Conservation (phyloP, 139 green algal species). For the Coelastrella sp. region DNA sequence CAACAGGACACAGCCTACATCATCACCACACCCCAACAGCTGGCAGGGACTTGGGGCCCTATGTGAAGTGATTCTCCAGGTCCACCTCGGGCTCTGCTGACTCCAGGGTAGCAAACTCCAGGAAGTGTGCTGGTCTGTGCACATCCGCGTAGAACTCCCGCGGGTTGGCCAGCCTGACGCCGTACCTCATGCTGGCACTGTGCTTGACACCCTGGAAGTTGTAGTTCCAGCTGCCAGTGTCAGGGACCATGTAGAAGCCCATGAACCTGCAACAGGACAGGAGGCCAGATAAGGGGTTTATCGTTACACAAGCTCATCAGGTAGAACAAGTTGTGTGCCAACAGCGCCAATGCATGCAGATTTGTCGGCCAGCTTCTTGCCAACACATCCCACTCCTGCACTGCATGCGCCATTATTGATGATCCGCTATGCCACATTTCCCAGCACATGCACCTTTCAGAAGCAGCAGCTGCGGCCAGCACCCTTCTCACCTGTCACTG, state of each 20-base stretch:
- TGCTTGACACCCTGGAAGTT: conserved; percentile 96
- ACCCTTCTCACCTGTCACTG: conserved; percentile 93
- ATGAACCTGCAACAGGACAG: conserved; percentile 82
- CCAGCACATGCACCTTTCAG: neutral
- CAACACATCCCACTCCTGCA: neutral
- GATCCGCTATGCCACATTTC: neutral
- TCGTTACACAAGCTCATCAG: neutral
- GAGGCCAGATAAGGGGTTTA: too few species aligned
- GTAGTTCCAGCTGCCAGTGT: conserved; percentile 98
- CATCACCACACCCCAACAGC: neutral
- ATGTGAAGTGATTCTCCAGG: conserved; percentile 91
- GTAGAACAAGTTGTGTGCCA: too few species aligned
- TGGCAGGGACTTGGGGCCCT: neutral
- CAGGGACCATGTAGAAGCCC: conserved; percentile 98
- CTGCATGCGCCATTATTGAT: neutral
- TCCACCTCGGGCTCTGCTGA: conserved; percentile 89
- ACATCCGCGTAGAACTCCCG: conserved; percentile 96
- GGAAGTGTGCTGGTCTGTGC: conserved; percentile 96
- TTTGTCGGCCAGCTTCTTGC: neutral
- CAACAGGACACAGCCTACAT: neutral
- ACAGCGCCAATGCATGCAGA: too few species aligned
- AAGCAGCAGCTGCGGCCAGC: neutral
- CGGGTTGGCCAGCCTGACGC: conserved; percentile 91
- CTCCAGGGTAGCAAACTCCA: conserved; percentile 97
- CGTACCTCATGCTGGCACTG: conserved; percentile 80